A percentile compares a stretch with the other conserved stretches of the same genome.
These are phyloP conservation scores for Tieghemiomyces parasiticus DNA, from an alignment of 192 early-diverging fungal species.

Conservation along the genomic window DNA sequence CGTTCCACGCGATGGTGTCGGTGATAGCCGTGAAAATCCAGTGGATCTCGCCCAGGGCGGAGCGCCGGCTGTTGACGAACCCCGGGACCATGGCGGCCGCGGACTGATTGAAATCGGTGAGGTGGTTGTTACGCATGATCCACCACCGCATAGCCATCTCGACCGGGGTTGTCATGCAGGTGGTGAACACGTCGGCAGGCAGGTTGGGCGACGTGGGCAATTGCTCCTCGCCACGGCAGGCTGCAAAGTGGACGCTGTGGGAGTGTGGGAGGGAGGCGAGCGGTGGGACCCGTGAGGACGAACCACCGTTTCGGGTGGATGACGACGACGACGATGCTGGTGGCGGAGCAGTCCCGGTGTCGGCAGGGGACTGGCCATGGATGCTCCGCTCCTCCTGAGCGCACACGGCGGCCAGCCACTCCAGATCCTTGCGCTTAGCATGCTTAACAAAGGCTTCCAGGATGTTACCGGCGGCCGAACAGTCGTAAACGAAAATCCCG, in stretches of 20 bases:
- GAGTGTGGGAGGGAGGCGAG: slow-evolving; percentile 23
- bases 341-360: background rate
- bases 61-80: slow-evolving; percentile 72
- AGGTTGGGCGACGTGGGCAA: slow-evolving; percentile 87
- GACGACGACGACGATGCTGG: background rate
- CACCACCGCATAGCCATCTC: slow-evolving; percentile 88
- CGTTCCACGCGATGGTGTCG: slow-evolving; percentile 97
- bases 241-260: slow-evolving; percentile 90
- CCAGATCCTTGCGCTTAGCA: slow-evolving; percentile 70
- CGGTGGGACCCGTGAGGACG: slow-evolving; percentile 20
- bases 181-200: slow-evolving; percentile 93
- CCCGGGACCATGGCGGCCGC: slow-evolving; percentile 88
- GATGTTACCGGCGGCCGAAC: slow-evolving; percentile 83
- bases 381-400: background rate
- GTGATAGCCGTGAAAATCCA: slow-evolving; percentile 99
- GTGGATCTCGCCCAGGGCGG: slow-evolving; percentile 92
- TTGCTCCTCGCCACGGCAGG: slow-evolving; percentile 67
- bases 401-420: slow-evolving; percentile 18
- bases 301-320: background rate
- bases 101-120: slow-evolving; percentile 24
- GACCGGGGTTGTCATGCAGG: slow-evolving; percentile 91
- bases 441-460: slow-evolving; percentile 78
- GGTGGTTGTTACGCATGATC: slow-evolving; percentile 68
- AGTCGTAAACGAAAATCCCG: slow-evolving; percentile 94
- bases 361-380: background rate